Evolutionary conservation across 2,329 filamentous ascomycete species (phyloP), one percentile per base, ranked within the genome.

Genomic region (Aspergillus amoenus): DNA sequence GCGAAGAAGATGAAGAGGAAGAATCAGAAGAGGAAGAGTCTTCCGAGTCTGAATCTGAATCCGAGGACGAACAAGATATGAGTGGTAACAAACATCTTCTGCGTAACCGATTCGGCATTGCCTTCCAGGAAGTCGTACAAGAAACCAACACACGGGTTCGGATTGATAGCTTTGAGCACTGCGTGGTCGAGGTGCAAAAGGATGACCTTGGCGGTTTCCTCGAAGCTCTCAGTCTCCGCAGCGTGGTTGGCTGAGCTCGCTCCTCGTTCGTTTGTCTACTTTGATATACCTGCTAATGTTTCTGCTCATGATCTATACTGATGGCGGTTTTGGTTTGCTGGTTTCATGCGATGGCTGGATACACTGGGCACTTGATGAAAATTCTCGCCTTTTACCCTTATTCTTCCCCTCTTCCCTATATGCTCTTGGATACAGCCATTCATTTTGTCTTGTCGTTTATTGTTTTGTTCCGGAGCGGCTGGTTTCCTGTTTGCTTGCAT

Each of bases 91-190:
- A 84, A 60, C 87, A 88, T 0, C 89, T 90, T 53, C 89, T 93
- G 2, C 78, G 90, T 52, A 99, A 97, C 75, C 86, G 89, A 49
- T 99, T 99, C 69, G 94, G 94, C 7, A 92, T 88, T 67, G 93
- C 94, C 3, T 99, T 99, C 73, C 92, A 97, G 72, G 92, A 96
- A 69, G 94, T 97, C 0, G 90, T 96, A 2, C 85, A 88, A 51
- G 91, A 97, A 79, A 97, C 93, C 15, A 94, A 88, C 58, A 91
- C 93, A 0, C 79, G 93, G 15, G 92, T 97, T 18, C 82, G 92
- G 59, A 95, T 97, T 70, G 94, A 99, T 75, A 95, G 90, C 73
- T 99, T 99, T 69, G 94, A 99, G 76, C 91, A 96, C 73, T 96
- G 91, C 68, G 94, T 97, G 7, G 93, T 97, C 46, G 94, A 99